phyloP scores from a whole-genome alignment of 768 basidiomycete genomes.

The Amanita subjunquillea region DNA sequence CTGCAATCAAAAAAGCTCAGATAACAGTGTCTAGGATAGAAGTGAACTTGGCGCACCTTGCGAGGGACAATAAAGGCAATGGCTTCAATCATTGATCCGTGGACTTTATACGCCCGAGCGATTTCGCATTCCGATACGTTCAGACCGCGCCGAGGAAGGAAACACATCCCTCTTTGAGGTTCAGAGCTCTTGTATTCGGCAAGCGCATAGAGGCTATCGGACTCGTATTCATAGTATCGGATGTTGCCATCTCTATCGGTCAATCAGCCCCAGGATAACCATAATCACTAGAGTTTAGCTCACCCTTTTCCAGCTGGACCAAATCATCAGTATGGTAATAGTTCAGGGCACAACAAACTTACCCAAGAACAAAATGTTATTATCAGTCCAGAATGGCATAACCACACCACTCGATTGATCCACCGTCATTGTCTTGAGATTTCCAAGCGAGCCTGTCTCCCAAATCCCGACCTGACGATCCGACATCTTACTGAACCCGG shows the following conservation, averaged over 20 bases:
- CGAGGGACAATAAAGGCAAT: constrained; percentile 94
- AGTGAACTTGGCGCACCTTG: constrained; percentile 42
- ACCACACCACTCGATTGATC: constrained; percentile 90
- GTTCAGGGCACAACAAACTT: constrained; percentile 12
- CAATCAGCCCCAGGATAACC: background rate
- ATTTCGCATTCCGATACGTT: constrained; percentile 91
- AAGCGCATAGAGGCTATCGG: constrained; percentile 65
- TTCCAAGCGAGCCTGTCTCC: constrained; percentile 73
- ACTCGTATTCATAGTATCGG: constrained; percentile 94
- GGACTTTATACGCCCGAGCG: constrained; percentile 86
- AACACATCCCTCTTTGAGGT: constrained; percentile 95
- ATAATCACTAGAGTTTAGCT: background rate
- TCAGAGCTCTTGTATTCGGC: constrained; percentile 84
- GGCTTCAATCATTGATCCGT: constrained; percentile 67
- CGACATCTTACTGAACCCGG: constrained; percentile 95
- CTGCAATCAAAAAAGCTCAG: constrained; percentile 23
- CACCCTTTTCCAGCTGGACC: constrained; percentile 72
- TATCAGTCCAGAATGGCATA: constrained; percentile 98
- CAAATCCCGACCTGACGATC: constrained; percentile 87
- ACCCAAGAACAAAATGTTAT: constrained; percentile 83
- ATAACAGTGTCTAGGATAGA: background rate
- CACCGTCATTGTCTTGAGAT: constrained; percentile 66
- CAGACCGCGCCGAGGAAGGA: constrained; percentile 87
- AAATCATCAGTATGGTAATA: constrained; percentile 1
- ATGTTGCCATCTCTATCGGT: constrained; percentile 71